Evolutionary conservation across 495 filamentous ascomycete genomes (phyloP), one percentile per base, ranked within the genome.

Genomic region (Aspergillus cristatus): DNA sequence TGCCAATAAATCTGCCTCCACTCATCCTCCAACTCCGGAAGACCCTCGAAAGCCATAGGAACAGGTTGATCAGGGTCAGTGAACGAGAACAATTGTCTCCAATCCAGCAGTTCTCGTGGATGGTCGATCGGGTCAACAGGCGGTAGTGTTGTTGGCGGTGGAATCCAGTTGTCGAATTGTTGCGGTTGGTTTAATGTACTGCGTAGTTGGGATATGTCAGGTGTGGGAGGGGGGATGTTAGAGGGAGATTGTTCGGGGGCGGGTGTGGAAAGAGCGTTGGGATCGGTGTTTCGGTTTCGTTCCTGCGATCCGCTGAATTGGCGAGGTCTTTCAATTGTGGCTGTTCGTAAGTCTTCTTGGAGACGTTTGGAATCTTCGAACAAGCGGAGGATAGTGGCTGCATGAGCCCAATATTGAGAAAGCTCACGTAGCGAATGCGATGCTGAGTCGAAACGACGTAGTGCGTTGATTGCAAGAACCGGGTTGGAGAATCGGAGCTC

Each of bases 1-100:
- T 68, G 64, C 66, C 61, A 65, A 40, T 70, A 70, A 2, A 70
- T 60, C 41, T 68, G 63, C 13, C 66, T 57, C 66, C 66, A 70
- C 43, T 70, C 66, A 18, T 70, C 61, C 45, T 70, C 66, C 28
- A 70, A 40, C 32, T 68, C 63, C 12, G 60, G 53, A 0, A 68
- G 42, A 8, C 59, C 62, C 20, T 68, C 66, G 24, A 65, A 50
- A 10, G 57, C 42, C 43, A 63, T 60, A 6, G 63, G 63, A 6
- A 59, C 50, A 4, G 66, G 57, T 16, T 66, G 52, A 22, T 68
- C 63, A 14, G 57, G 39, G 35, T 67, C 64, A 4, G 60, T 51
- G 35, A 65, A 70, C 10, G 64, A 60, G 43, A 70, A 70, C 5
- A 70, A 50, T 35, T 68, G 63, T 31, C 62, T 58, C 66, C 66